phyloP scores from a whole-genome alignment of 2,329 filamentous ascomycete genomes.

The Calonectria pteridis region DNA sequence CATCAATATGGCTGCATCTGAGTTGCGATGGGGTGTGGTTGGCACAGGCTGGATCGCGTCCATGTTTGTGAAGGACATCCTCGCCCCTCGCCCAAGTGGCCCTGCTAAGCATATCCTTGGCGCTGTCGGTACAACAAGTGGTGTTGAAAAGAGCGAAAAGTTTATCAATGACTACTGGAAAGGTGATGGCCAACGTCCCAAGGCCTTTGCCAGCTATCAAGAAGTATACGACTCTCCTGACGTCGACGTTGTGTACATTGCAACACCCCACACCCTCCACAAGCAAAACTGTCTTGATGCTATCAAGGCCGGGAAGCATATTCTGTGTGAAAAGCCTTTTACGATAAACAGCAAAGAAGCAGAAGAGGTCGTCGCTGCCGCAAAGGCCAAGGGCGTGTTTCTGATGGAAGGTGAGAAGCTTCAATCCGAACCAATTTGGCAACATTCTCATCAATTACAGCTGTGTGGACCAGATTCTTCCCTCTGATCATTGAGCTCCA shows the following conservation, averaged over 20 bases:
- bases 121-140: constrained; percentile 15
- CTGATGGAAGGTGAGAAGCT: constrained; percentile 52
- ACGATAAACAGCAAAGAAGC: constrained; percentile 54
- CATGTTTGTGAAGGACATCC: constrained; percentile 21
- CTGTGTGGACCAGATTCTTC: constrained; percentile 59
- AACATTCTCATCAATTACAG: background rate
- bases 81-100: constrained; percentile 4
- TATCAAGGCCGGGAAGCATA: constrained; percentile 57
- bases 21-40: constrained; percentile 18
- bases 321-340: constrained; percentile 61
- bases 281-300: constrained; percentile 57
- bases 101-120: constrained; percentile 15
- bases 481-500: constrained; percentile 51
- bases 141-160: constrained; percentile 16
- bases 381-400: constrained; percentile 54
- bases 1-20: constrained; percentile 4
- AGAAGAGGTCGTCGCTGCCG: constrained; percentile 52
- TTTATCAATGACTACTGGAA: constrained; percentile 21
- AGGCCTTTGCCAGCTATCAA: constrained; percentile 53
- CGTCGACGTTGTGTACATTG: constrained; percentile 61
- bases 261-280: constrained; percentile 59
- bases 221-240: constrained; percentile 55
- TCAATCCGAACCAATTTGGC: background rate
- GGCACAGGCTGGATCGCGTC: constrained; percentile 24
- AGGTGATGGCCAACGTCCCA: constrained; percentile 15